phyloP scores from a whole-genome alignment of 306 rosid genomes.

The Glycine tomentella region DNA sequence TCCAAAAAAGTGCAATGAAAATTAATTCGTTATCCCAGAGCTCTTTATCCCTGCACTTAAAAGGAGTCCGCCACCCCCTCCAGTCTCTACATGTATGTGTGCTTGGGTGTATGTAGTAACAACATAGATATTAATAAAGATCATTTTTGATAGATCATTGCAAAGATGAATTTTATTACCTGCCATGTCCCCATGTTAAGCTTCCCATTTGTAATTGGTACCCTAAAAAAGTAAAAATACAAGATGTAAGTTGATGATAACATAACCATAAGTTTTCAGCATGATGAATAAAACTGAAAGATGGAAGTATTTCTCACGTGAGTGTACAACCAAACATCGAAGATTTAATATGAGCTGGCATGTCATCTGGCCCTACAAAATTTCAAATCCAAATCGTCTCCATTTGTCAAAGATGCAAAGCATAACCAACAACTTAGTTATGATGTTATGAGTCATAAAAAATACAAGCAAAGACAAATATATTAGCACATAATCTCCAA shows the following conservation, averaged over 20 bases:
- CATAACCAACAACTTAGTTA: background rate
- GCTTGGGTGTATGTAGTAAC: background rate
- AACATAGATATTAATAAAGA: background rate
- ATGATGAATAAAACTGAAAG: conserved; percentile 33
- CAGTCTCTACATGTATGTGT: too few species aligned
- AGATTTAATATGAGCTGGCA: conserved; percentile 98
- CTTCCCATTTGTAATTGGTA: conserved; percentile 92
- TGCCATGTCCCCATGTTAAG: conserved; percentile 99
- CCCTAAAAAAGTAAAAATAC: conserved; percentile 63
- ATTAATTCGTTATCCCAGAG: background rate
- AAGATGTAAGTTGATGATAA: conserved; percentile 27
- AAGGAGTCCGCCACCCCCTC: too few species aligned
- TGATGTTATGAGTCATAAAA: conserved; percentile 18
- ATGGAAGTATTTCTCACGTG: conserved; percentile 57
- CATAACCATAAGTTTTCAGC: conserved; percentile 29
- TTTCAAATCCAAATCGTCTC: conserved; percentile 33
- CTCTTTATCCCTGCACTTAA: background rate
- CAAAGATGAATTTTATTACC: conserved; percentile 53
- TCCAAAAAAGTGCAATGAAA: background rate
- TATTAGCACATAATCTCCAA: conserved; percentile 5
- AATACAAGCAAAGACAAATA: background rate
- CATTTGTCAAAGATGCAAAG: background rate
- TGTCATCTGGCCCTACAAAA: conserved; percentile 90
- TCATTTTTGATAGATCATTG: background rate
- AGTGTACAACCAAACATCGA: conserved; percentile 92